A percentile compares a stretch with the other conserved stretches of the same genome.
Evolutionary conservation across 805 yeast species (phyloP).

Genomic region (Metschnikowia continentalis): DNA sequence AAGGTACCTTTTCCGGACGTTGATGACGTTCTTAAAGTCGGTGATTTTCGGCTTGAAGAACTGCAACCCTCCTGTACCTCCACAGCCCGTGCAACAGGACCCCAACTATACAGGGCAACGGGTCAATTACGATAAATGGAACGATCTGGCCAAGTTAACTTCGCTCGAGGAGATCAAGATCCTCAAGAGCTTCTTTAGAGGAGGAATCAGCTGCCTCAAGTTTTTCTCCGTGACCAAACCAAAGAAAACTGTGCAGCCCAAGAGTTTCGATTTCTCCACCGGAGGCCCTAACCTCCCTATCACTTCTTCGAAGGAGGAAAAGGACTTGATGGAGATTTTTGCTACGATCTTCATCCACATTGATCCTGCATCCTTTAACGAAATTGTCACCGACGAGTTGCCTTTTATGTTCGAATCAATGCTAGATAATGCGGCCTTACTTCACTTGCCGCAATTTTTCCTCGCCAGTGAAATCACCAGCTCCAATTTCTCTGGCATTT

Average conservation of each 20-base stretch:
- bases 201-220: conserved; percentile 75
- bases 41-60: conserved; percentile 83
- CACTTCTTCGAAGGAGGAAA: conserved; percentile 86
- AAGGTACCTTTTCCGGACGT: conserved; percentile 77
- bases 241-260: conserved; percentile 26
- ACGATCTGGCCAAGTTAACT: conserved; percentile 78
- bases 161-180: conserved; percentile 79
- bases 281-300: conserved; percentile 82
- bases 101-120: conserved; percentile 43
- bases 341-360: conserved; percentile 91
- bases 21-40: conserved; percentile 86
- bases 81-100: conserved; percentile 37
- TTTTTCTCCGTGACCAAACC: conserved; percentile 66
- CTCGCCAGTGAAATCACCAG: conserved; percentile 93
- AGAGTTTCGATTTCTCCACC: conserved; percentile 55
- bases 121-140: conserved; percentile 59
- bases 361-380: conserved; percentile 94
- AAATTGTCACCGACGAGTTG: conserved; percentile 77
- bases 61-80: conserved; percentile 73
- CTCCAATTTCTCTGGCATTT: conserved; percentile 81
- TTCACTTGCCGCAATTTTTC: conserved; percentile 91
- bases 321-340: conserved; percentile 91
- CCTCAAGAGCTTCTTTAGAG: conserved; percentile 72
- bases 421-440: conserved; percentile 75
- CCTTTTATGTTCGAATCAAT: conserved; percentile 73